Percentiles rank a stretch among this genome's conserved stretches.
Conservation (phyloP, 2,329 filamentous ascomycete species). For the Colletotrichum destructivum region DNA sequence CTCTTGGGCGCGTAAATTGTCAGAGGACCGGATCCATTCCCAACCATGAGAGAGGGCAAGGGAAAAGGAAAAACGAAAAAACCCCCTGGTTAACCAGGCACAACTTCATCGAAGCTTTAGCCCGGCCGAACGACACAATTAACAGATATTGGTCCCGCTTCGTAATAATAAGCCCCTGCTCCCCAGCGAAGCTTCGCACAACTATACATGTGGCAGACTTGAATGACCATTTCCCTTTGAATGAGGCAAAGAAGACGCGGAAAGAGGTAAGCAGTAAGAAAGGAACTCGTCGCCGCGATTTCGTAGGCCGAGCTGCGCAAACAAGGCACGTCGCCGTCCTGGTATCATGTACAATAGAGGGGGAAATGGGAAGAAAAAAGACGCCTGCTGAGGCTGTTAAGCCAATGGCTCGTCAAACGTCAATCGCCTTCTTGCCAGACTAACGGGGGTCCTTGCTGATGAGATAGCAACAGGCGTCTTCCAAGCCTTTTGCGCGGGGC, state of each 20-base stretch:
- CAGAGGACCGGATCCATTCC: neutral
- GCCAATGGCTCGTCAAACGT: conserved; percentile 85
- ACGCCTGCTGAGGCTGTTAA: conserved; percentile 45
- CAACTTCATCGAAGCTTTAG: neutral
- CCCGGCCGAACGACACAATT: neutral
- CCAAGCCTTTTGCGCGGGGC: conserved; percentile 91
- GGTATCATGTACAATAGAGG: conserved; percentile 20
- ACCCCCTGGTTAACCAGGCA: too few species aligned
- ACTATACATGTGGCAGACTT: neutral
- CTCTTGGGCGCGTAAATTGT: conserved; percentile 22
- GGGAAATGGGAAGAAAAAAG: neutral
- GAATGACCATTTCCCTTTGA: neutral
- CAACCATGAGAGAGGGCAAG: neutral
- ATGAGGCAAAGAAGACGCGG: neutral
- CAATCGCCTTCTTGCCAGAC: conserved; percentile 80
- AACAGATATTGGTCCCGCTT: neutral
- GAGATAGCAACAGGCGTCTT: conserved; percentile 79
- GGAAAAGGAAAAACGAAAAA: neutral
- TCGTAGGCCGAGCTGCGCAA: neutral
- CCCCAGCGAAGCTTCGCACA: neutral
- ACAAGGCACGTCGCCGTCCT: neutral
- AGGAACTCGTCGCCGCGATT: neutral
- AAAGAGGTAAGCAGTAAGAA: too few species aligned
- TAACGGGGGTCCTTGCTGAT: conserved; percentile 69
- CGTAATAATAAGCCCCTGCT: neutral